These are phyloP conservation scores for Lolium multiflorum DNA, from an alignment of 176 grass and related monocot species.

Conservation along the genomic window DNA sequence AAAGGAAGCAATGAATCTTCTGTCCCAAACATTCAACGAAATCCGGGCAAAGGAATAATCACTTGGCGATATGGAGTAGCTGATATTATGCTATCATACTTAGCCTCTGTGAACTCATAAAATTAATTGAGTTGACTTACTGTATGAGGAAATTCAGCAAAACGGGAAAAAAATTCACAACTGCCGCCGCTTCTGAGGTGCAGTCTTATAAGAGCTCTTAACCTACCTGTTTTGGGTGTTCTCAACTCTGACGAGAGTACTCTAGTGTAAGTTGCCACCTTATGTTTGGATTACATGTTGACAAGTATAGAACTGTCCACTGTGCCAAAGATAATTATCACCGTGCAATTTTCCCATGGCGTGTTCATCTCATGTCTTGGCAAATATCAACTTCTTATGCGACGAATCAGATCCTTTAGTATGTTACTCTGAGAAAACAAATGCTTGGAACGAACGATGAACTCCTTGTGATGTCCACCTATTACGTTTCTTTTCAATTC, in stretches of 20 bases:
- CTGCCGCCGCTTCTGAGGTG: conserved; percentile 44
- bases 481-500: conserved; percentile 25
- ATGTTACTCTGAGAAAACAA: background rate
- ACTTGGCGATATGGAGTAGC: too few relatives aligned
- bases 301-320: background rate
- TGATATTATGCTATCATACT: too few relatives aligned
- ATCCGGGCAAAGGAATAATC: too few relatives aligned
- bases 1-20: too few relatives aligned
- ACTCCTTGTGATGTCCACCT: background rate
- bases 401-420: background rate
- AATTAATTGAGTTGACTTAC: too few relatives aligned
- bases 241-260: too few relatives aligned
- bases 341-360: too few relatives aligned
- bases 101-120: too few relatives aligned
- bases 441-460: background rate
- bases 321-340: too few relatives aligned
- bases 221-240: background rate
- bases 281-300: background rate
- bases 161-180: too few relatives aligned
- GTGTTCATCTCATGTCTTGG: background rate
- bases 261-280: background rate
- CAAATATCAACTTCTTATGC: background rate
- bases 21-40: too few relatives aligned
- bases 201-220: conserved; percentile 22
- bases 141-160: too few relatives aligned